Percentiles rank a stretch among this genome's conserved stretches.
Conservation (phyloP, 257 asterid species). For the Solanum piurae region DNA sequence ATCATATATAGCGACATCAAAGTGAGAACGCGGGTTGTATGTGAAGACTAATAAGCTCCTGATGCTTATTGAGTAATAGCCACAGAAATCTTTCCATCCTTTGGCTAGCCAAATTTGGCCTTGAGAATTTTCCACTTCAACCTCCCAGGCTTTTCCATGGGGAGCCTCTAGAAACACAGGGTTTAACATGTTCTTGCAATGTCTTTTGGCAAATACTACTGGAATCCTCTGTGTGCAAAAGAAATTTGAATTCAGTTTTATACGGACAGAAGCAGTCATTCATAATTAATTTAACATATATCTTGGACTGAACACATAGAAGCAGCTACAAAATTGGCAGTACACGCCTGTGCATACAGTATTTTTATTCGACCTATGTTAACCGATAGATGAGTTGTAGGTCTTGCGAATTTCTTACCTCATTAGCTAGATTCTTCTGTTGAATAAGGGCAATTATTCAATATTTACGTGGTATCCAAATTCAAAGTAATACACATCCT, state of each 20-base stretch:
- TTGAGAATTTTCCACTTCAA: constrained; percentile 4
- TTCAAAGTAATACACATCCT: too few species aligned
- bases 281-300: too few species aligned
- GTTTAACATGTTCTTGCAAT: constrained; percentile 11
- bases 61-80: background rate
- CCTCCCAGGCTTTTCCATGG: constrained; percentile 8
- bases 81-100: constrained; percentile 9
- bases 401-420: background rate
- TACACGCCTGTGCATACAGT: background rate
- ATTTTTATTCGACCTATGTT: background rate
- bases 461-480: background rate
- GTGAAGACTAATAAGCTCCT: background rate
- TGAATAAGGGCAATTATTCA: background rate
- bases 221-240: constrained; percentile 22
- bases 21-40: background rate
- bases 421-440: background rate
- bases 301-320: too few species aligned
- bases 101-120: constrained; percentile 13
- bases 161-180: constrained; percentile 17
- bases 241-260: background rate
- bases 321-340: background rate
- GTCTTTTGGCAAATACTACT: constrained; percentile 1
- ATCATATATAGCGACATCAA: background rate
- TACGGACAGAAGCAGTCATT: background rate
- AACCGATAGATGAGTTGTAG: background rate